Conservation (phyloP, 441 rosid species). For the Eugenia klotzschiana region DNA sequence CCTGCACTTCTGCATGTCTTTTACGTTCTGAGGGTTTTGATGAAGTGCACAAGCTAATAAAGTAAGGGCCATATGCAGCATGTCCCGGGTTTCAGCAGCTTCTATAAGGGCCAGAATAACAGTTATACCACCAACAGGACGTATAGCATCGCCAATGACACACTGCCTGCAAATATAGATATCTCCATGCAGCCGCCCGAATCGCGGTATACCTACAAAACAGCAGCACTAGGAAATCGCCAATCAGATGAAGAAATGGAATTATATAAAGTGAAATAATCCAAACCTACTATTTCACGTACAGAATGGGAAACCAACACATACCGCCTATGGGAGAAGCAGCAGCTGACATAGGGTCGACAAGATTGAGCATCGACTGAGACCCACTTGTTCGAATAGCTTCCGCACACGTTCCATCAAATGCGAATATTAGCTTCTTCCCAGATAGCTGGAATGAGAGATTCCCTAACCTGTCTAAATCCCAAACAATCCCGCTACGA, state of each 20-base stretch:
- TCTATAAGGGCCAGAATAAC: constrained; percentile 92
- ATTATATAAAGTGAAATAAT: not conserved
- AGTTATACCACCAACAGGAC: constrained; percentile 85
- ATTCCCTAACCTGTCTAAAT: constrained; percentile 82
- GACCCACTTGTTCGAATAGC: constrained; percentile 72
- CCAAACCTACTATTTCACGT: not conserved
- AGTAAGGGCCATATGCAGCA: constrained; percentile 96
- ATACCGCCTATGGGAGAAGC: constrained; percentile 99
- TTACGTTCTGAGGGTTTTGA: constrained; percentile 93
- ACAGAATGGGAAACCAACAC: not conserved
- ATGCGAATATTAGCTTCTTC: constrained; percentile 96
- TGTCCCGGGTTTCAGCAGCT: constrained; percentile 89
- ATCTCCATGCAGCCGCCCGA: constrained; percentile 89
- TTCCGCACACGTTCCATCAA: constrained; percentile 93
- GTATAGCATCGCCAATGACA: constrained; percentile 89
- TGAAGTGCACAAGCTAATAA: constrained; percentile 90
- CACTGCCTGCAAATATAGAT: constrained; percentile 71
- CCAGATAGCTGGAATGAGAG: constrained; percentile 89
- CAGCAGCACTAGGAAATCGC: not conserved
- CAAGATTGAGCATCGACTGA: constrained; percentile 87
- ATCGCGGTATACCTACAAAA: constrained; percentile 85
- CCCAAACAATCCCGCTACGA: constrained; percentile 99
- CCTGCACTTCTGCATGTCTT: constrained; percentile 92
- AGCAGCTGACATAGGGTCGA: constrained; percentile 98
- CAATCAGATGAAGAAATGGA: not conserved